Percentiles rank a stretch among this genome's conserved stretches.
phyloP scores from a whole-genome alignment of 192 early-diverging fungal genomes.

The Cladochytrium replicatum region DNA sequence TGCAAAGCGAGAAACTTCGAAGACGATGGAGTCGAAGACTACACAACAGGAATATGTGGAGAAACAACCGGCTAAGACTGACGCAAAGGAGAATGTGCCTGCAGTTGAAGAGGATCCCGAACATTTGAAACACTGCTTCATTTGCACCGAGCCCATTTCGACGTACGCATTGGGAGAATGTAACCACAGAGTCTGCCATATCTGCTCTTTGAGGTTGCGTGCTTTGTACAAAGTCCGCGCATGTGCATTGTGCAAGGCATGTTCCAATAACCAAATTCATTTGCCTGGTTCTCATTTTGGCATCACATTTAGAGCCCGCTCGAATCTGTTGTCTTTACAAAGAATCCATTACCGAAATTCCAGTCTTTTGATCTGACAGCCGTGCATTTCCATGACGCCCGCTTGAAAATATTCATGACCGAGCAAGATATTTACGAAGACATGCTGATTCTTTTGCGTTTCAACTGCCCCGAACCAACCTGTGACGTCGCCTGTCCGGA shows the following conservation, averaged over 20 bases:
- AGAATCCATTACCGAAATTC: conserved; percentile 40
- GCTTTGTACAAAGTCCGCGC: conserved; percentile 76
- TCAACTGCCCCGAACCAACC: conserved; percentile 77
- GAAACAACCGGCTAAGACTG: too few relatives aligned
- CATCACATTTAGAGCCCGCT: conserved; percentile 54
- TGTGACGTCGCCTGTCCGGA: conserved; percentile 63
- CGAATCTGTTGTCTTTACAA: conserved; percentile 66
- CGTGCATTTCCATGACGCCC: conserved; percentile 53
- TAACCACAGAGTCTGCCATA: conserved; percentile 88
- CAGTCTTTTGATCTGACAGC: conserved; percentile 22
- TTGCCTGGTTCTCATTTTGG: neutral
- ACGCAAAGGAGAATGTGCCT: too few relatives aligned
- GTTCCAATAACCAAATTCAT: neutral
- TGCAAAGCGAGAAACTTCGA: too few relatives aligned
- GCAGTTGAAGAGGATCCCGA: too few relatives aligned
- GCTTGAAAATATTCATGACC: conserved; percentile 67
- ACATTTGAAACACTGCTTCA: conserved; percentile 80
- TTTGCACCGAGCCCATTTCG: conserved; percentile 75
- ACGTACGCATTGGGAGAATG: conserved; percentile 80
- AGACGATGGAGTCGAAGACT: too few relatives aligned
- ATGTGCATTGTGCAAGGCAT: conserved; percentile 88
- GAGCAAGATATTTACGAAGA: conserved; percentile 63
- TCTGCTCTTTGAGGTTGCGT: conserved; percentile 82
- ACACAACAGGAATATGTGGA: too few relatives aligned
- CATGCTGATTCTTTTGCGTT: conserved; percentile 58